phyloP scores from a whole-genome alignment of 306 rosid species.

The Cicer judaicum region DNA sequence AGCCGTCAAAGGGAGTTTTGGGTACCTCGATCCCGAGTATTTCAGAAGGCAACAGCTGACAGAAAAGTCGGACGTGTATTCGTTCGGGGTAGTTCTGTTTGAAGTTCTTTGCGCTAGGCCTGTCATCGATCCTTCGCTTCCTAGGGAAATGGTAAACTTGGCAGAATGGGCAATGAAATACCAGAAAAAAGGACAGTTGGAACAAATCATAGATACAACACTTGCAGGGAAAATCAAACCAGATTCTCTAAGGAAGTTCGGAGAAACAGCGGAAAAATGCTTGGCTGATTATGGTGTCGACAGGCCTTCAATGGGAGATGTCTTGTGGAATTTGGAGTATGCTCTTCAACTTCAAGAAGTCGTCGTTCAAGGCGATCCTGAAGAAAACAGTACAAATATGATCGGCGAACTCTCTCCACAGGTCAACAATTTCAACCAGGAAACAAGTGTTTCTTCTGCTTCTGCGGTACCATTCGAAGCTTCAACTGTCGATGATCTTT shows the following conservation, averaged over 20 bases:
- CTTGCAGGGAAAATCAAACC: slow-evolving; percentile 73
- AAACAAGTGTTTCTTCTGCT: slow-evolving; percentile 57
- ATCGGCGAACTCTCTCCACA: slow-evolving; percentile 84
- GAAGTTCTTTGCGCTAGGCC: slow-evolving; percentile 91
- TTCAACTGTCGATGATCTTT: slow-evolving; percentile 67
- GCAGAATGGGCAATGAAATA: slow-evolving; percentile 97
- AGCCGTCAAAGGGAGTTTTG: slow-evolving; percentile 86
- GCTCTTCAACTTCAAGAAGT: slow-evolving; percentile 90
- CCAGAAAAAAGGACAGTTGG: slow-evolving; percentile 83
- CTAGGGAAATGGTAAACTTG: slow-evolving; percentile 83
- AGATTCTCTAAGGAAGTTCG: slow-evolving; percentile 83
- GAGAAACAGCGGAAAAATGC: slow-evolving; percentile 90
- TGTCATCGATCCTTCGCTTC: slow-evolving; percentile 85
- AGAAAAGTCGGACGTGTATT: slow-evolving; percentile 86
- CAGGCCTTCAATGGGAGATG: slow-evolving; percentile 93
- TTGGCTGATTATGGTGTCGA: slow-evolving; percentile 84
- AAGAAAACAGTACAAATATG: slow-evolving; percentile 85
- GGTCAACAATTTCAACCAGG: slow-evolving; percentile 63
- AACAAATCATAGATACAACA: slow-evolving; percentile 69
- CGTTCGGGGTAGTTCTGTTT: slow-evolving; percentile 88
- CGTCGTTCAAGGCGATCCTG: slow-evolving; percentile 67
- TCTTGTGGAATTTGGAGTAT: slow-evolving; percentile 83
- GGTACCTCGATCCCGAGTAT: slow-evolving; percentile 92
- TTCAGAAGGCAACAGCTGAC: slow-evolving; percentile 87
- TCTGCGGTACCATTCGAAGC: slow-evolving; percentile 55